phyloP scores from a whole-genome alignment of 345 rosid species.

The Populus ilicifolia region DNA sequence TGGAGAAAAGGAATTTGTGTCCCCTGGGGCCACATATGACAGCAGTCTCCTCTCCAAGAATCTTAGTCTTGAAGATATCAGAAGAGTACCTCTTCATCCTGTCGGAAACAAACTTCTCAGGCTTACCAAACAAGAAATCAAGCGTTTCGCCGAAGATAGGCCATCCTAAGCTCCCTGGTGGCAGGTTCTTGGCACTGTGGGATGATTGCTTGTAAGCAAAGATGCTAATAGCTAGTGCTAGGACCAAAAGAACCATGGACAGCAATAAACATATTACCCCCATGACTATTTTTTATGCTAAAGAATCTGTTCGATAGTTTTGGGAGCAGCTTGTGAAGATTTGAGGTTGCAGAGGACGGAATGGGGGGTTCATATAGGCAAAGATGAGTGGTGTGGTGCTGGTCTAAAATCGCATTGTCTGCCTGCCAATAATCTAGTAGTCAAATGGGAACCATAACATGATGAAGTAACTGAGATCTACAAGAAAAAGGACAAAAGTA shows the following conservation, averaged over 20 bases:
- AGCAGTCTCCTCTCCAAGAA: slow-evolving; percentile 48
- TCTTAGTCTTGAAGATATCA: slow-evolving; percentile 48
- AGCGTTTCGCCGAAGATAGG: slow-evolving; percentile 48
- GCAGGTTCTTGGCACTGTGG: slow-evolving; percentile 26
- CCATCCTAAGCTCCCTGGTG: slow-evolving; percentile 66
- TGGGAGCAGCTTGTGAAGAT: not conserved
- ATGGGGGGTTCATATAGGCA: not conserved
- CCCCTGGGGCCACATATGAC: slow-evolving; percentile 59
- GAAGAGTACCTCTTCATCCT: slow-evolving; percentile 48
- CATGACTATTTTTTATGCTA: not conserved
- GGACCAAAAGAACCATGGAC: not conserved
- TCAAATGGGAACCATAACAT: too few species aligned
- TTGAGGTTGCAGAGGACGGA: not conserved
- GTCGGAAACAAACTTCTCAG: slow-evolving; percentile 43
- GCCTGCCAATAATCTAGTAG: too few species aligned
- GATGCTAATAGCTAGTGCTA: not conserved
- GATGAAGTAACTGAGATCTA: too few species aligned
- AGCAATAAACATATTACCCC: not conserved
- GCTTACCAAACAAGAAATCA: slow-evolving; percentile 44
- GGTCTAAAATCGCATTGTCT: too few species aligned
- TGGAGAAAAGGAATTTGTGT: slow-evolving; percentile 53
- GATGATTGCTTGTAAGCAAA: not conserved
- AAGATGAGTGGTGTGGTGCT: not conserved
- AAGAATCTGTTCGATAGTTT: not conserved
- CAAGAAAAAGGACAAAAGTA: too few species aligned